Evolutionary conservation across 495 filamentous ascomycete species (phyloP), one percentile per base, ranked within the genome.

Genomic region (Penicillium ucsense): DNA sequence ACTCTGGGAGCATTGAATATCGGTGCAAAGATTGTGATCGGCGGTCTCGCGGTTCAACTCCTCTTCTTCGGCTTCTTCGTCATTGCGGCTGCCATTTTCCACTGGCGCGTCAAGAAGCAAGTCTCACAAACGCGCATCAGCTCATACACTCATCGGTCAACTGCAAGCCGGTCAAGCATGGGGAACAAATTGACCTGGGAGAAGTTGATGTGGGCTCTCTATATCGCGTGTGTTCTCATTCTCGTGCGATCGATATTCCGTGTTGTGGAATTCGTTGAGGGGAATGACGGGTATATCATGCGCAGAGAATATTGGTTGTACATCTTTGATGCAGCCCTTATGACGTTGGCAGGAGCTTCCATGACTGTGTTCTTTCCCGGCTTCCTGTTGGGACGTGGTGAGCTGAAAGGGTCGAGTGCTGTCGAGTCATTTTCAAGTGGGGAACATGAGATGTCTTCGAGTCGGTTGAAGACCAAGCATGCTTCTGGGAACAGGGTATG

Each of bases 161-260:
- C 40, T 11, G 36, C 50, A 20, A 11, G 32, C 0, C 31, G 42
- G n/a, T 20, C 20, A 1, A 2, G 20, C 20, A 20, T 20, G 20
- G 20, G 20, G 2, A 20, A 2, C 20, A 20, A 20, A 20, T 20
- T 20, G 2, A 29, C 27, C 6, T 83, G 61, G 72, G 35, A 67
- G 83, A 6, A 34, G 28, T 27, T 45, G 11, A 3, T 45, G 12
- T 35, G 35, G 4, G 42, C 42, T 10, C 36, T 31, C 42, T 86
- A 84, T 51, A 46, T 38, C 1, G 63, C 61, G 5, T 75, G 68
- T 43, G 54, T 51, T 1, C 60, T 84, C 12, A 83, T 86, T 48
- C 47, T 86, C 48, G 56, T 85, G 5, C 72, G 83, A n/a, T 77
- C 68, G 5, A 45, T 84, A 6, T 83, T 79, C 56, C 70, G 83